Conservation (phyloP, 192 early-diverging fungal genomes). For the Umbelopsis sp. region DNA sequence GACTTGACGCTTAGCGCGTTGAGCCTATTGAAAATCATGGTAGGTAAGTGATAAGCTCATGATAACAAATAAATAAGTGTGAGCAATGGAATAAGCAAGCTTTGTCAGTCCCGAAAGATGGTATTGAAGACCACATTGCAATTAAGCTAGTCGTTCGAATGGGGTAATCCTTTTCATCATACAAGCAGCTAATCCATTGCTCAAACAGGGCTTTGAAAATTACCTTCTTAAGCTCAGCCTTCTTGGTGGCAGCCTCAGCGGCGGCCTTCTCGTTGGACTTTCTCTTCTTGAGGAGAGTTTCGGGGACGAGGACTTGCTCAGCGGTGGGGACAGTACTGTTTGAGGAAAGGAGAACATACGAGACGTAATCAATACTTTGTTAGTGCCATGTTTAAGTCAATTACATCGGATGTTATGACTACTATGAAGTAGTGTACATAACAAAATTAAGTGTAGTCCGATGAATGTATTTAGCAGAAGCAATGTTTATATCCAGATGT, state of each 20-base stretch:
- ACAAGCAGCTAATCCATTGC: constrained; percentile 33
- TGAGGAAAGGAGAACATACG: constrained; percentile 19
- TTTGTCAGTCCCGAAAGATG: constrained; percentile 84
- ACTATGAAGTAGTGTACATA: constrained; percentile 17
- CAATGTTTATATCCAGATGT: constrained; percentile 3
- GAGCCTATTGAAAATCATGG: constrained; percentile 38
- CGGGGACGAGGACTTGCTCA: constrained; percentile 80
- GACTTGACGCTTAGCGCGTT: constrained; percentile 80
- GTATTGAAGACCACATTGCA: constrained; percentile 54
- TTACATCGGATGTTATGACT: constrained; percentile 6
- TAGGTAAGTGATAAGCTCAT: neutral
- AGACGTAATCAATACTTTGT: constrained; percentile 29
- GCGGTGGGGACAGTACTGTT: constrained; percentile 59
- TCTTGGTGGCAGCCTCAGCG: constrained; percentile 58
- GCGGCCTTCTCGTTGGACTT: constrained; percentile 75
- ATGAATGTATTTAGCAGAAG: constrained; percentile 55
- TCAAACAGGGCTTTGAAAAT: neutral
- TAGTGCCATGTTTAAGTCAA: constrained; percentile 8
- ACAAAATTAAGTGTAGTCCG: constrained; percentile 40
- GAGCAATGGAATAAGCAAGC: neutral
- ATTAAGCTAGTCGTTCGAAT: constrained; percentile 39
- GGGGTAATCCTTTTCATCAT: constrained; percentile 50
- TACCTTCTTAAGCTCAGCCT: constrained; percentile 58
- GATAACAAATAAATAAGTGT: neutral
- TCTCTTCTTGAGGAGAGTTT: constrained; percentile 88